Conservation (phyloP, 2,329 filamentous ascomycete species). For the Herpotrichia juniperi region DNA sequence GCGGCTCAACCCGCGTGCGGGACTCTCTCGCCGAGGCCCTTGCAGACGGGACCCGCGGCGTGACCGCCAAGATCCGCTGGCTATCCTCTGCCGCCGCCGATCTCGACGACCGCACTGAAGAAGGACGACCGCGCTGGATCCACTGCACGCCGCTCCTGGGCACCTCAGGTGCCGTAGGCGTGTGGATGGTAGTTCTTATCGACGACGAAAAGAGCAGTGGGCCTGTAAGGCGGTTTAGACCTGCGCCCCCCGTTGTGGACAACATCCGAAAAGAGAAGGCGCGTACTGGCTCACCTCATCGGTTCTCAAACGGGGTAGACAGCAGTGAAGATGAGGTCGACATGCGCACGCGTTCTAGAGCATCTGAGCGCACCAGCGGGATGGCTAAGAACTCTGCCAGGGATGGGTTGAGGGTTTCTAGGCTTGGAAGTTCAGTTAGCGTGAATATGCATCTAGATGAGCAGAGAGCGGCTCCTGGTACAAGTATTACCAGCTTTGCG, state of each 20-base stretch:
- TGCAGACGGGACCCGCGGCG: slow-evolving; percentile 66
- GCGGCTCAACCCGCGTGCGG: slow-evolving; percentile 58
- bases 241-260: slow-evolving; percentile 36
- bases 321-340: slow-evolving; percentile 13
- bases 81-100: slow-evolving; percentile 46
- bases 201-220: slow-evolving; percentile 55
- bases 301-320: slow-evolving; percentile 4
- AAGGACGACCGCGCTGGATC: slow-evolving; percentile 73
- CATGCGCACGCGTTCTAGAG: background rate
- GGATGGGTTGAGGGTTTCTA: background rate
- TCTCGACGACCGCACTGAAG: slow-evolving; percentile 53
- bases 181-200: slow-evolving; percentile 79
- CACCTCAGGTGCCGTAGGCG: slow-evolving; percentile 70
- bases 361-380: background rate
- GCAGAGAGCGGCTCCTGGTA: slow-evolving; percentile 3
- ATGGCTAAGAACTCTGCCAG: background rate
- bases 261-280: slow-evolving; percentile 22
- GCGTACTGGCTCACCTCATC: background rate
- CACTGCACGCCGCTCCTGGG: slow-evolving; percentile 77
- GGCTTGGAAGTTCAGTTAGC: background rate
- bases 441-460: slow-evolving; percentile 8
- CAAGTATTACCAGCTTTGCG: slow-evolving; percentile 25
- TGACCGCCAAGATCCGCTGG: slow-evolving; percentile 79
- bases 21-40: slow-evolving; percentile 65
- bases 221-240: slow-evolving; percentile 32